These are phyloP conservation scores for Plasmodium cynomolgi DNA, from an alignment of 169 alveolate genomes.

Conservation along the genomic window DNA sequence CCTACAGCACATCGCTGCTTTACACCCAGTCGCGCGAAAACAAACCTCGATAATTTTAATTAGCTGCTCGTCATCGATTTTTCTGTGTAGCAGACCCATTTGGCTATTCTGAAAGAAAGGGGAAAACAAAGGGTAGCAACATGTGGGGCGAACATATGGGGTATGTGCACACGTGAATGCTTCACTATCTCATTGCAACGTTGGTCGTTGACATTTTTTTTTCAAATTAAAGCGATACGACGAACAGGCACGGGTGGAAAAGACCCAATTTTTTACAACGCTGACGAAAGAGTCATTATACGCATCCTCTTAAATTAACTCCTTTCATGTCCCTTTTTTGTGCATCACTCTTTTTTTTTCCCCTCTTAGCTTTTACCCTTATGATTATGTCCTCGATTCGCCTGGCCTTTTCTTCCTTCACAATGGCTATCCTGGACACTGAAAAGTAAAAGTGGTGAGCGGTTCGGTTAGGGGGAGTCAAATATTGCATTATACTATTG, in stretches of 20 bases:
- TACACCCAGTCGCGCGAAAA: neutral
- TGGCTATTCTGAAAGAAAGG: constrained; percentile 64
- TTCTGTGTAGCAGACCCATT: constrained; percentile 44
- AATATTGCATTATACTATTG: neutral
- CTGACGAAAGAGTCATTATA: neutral
- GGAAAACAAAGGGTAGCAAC: neutral
- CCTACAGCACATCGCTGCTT: neutral
- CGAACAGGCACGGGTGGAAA: neutral
- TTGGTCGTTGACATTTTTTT: neutral
- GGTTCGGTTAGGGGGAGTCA: neutral
- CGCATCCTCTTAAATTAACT: neutral
- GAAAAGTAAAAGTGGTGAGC: constrained; percentile 3
- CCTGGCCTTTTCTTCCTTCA: constrained; percentile 66
- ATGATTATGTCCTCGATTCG: constrained; percentile 65
- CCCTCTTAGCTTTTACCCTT: constrained; percentile 10
- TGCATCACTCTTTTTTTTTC: neutral
- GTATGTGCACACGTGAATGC: neutral
- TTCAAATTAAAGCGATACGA: neutral
- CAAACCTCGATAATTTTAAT: constrained; percentile 75
- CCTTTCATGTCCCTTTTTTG: neutral
- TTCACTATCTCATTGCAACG: neutral
- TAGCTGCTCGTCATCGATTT: constrained; percentile 63
- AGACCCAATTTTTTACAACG: neutral
- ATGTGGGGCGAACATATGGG: neutral
- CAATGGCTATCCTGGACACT: constrained; percentile 72